Conservation (phyloP, 768 basidiomycete species). For the Neoboletus magnificus region DNA sequence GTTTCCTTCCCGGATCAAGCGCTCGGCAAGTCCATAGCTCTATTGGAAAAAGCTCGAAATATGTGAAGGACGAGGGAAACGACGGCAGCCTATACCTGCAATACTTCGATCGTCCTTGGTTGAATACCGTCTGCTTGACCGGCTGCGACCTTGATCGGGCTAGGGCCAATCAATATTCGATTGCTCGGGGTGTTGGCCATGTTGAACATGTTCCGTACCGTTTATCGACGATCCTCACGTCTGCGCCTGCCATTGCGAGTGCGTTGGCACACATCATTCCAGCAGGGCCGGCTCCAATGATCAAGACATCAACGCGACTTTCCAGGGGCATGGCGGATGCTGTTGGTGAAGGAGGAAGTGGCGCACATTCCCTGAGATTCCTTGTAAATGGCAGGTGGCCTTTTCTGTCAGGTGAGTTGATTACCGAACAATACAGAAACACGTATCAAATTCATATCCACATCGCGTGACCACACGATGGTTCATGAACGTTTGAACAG, state of each 20-base stretch:
- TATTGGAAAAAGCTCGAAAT: constrained; percentile 21
- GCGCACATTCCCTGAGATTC: not conserved
- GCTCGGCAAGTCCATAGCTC: constrained; percentile 77
- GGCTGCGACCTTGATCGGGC: constrained; percentile 40
- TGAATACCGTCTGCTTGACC: constrained; percentile 59
- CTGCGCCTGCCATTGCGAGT: constrained; percentile 40
- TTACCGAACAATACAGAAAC: not conserved
- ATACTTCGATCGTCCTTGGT: constrained; percentile 51
- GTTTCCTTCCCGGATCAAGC: constrained; percentile 58
- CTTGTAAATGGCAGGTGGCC: not conserved
- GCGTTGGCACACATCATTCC: constrained; percentile 69
- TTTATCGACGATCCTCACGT: constrained; percentile 47
- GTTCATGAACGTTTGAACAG: too few species aligned
- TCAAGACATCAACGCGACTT: constrained; percentile 42
- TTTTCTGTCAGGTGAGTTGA: not conserved
- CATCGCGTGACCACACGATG: not conserved
- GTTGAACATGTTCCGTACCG: constrained; percentile 27
- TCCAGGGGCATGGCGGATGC: constrained; percentile 19
- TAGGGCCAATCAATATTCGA: constrained; percentile 10
- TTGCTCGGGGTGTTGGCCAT: not conserved
- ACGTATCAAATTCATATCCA: not conserved
- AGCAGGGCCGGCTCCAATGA: constrained; percentile 50
- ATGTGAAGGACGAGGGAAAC: not conserved
- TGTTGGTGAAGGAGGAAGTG: not conserved
- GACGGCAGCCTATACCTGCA: constrained; percentile 36